Evolutionary conservation across 805 yeast species (phyloP).

Genomic region (Wickerhamiella domercqiae): DNA sequence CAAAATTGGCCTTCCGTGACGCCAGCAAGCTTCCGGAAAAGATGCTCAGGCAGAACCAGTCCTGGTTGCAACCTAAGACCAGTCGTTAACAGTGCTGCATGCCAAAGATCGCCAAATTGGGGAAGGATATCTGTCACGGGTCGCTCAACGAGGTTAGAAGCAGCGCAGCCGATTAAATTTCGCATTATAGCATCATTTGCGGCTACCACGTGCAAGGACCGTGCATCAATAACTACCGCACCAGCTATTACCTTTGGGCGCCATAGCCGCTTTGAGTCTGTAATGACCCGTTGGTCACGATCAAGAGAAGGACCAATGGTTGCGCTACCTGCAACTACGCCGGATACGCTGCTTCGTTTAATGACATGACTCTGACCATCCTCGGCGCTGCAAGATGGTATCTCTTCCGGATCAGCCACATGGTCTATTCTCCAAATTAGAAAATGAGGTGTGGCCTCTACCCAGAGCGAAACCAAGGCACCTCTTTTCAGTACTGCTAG

Average conservation of each 20-base stretch:
- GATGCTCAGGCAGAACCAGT: slow-evolving; percentile 78
- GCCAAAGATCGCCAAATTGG: slow-evolving; percentile 25
- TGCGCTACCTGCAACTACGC: not conserved
- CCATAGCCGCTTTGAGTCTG: not conserved
- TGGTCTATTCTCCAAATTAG: slow-evolving; percentile 67
- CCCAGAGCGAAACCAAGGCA: slow-evolving; percentile 88
- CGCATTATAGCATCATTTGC: slow-evolving; percentile 15
- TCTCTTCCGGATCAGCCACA: not conserved
- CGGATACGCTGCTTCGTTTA: not conserved
- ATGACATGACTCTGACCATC: no score
- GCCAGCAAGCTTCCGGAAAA: slow-evolving; percentile 46
- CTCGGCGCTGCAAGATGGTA: no score
- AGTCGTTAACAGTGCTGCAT: slow-evolving; percentile 16
- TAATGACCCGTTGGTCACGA: not conserved
- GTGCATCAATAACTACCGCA: slow-evolving; percentile 7
- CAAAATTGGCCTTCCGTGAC: slow-evolving; percentile 25
- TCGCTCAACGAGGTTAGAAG: slow-evolving; percentile 6
- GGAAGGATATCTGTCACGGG: slow-evolving; percentile 14
- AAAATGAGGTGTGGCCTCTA: slow-evolving; percentile 49
- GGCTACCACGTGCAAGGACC: slow-evolving; percentile 28
- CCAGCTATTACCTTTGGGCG: slow-evolving; percentile 9
- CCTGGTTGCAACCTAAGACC: slow-evolving; percentile 37
- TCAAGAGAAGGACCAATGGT: not conserved
- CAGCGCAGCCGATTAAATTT: slow-evolving; percentile 13
- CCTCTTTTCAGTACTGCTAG: slow-evolving; percentile 61